phyloP scores from a whole-genome alignment of 331 rosid genomes.

The Rosa hybrid region DNA sequence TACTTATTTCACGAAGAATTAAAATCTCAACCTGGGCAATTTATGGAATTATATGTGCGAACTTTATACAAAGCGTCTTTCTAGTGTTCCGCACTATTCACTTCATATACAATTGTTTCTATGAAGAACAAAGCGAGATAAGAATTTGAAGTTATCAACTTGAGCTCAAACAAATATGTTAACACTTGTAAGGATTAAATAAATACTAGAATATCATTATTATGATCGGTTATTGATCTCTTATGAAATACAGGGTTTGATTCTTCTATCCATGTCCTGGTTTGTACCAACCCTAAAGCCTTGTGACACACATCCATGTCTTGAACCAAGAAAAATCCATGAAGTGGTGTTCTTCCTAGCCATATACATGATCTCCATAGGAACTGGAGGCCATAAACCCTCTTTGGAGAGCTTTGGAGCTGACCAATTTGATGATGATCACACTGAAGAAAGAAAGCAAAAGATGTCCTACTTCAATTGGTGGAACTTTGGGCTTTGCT shows the following conservation, averaged over 20 bases:
- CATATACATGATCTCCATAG: constrained; percentile 76
- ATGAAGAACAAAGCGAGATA: too few relatives aligned
- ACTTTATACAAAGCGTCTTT: too few relatives aligned
- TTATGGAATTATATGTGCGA: background rate
- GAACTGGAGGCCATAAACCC: constrained; percentile 94
- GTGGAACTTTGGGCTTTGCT: constrained; percentile 85
- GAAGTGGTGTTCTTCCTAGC: constrained; percentile 74
- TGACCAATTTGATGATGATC: constrained; percentile 85
- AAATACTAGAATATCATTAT: background rate
- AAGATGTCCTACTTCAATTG: constrained; percentile 94
- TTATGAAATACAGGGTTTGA: constrained; percentile 59
- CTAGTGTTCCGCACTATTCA: too few relatives aligned
- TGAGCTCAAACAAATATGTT: too few relatives aligned
- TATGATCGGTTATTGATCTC: background rate
- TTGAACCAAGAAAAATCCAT: constrained; percentile 59
- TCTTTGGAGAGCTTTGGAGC: constrained; percentile 96
- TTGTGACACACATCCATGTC: constrained; percentile 48
- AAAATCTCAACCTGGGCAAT: background rate
- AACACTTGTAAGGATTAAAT: too few relatives aligned
- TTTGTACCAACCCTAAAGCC: constrained; percentile 66
- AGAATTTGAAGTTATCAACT: too few relatives aligned
- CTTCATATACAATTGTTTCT: too few relatives aligned
- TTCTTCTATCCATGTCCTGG: constrained; percentile 72
- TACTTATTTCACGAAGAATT: background rate
- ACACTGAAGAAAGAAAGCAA: constrained; percentile 53